Percentiles rank a stretch among this genome's conserved stretches.
Evolutionary conservation across 306 rosid genomes (phyloP).

Genomic region (Hippophae gyantsensis): DNA sequence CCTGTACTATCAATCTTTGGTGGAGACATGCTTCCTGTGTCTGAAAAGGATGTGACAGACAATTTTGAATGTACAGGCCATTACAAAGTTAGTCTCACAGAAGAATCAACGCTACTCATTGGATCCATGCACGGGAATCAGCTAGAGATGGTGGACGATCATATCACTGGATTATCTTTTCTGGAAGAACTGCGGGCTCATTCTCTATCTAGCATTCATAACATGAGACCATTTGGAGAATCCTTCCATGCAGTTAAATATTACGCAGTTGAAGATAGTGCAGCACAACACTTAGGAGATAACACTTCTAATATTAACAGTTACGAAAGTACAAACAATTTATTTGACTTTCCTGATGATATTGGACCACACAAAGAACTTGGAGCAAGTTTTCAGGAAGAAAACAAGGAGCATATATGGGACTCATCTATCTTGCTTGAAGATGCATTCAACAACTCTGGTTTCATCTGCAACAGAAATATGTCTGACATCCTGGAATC

Average conservation of each 20-base stretch:
- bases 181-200: constrained; percentile 31
- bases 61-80: constrained; percentile 16
- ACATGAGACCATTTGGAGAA: constrained; percentile 34
- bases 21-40: constrained; percentile 19
- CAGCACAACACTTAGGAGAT: constrained; percentile 26
- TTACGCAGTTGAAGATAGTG: constrained; percentile 18
- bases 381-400: constrained; percentile 30
- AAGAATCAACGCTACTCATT: constrained; percentile 10
- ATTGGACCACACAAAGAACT: constrained; percentile 54
- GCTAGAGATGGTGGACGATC: constrained; percentile 24
- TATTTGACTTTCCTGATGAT: constrained; percentile 34
- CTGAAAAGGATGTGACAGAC: constrained; percentile 17
- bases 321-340: constrained; percentile 16
- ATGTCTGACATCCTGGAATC: constrained; percentile 18
- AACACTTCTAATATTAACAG: constrained; percentile 14
- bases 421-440: constrained; percentile 21
- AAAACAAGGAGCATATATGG: constrained; percentile 20
- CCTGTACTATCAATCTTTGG: constrained; percentile 17
- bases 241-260: constrained; percentile 20
- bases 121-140: constrained; percentile 13
- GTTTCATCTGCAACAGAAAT: constrained; percentile 25
- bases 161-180: constrained; percentile 26
- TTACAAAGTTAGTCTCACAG: constrained; percentile 24
- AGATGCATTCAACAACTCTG: constrained; percentile 30
- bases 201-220: constrained; percentile 22